Conservation (phyloP, 768 basidiomycete species). For the Auricularia heimuer region DNA sequence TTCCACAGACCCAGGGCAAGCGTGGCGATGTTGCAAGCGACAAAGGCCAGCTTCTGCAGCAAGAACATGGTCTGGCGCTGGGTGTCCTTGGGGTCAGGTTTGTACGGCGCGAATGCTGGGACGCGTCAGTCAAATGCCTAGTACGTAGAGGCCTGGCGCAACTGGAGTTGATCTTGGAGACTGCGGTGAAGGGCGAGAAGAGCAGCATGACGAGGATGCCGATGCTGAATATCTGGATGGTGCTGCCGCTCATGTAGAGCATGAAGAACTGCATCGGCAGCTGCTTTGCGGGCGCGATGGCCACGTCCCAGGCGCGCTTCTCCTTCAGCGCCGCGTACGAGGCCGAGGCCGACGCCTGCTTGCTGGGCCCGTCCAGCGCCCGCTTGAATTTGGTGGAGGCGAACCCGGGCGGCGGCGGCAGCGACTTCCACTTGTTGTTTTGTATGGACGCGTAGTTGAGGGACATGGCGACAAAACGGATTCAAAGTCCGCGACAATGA, state of each 20-base stretch:
- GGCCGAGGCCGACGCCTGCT: slow-evolving; percentile 28
- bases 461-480: slow-evolving; percentile 2
- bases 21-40: slow-evolving; percentile 67
- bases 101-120: slow-evolving; percentile 59
- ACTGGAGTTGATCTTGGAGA: slow-evolving; percentile 67
- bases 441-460: slow-evolving; percentile 35
- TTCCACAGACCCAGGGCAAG: slow-evolving; percentile 86
- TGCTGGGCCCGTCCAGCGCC: background rate
- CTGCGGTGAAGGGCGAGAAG: slow-evolving; percentile 74
- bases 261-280: slow-evolving; percentile 97
- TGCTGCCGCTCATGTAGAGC: slow-evolving; percentile 96
- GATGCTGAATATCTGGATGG: slow-evolving; percentile 94
- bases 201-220: slow-evolving; percentile 93
- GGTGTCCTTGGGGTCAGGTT: slow-evolving; percentile 37
- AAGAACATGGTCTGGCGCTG: slow-evolving; percentile 41
- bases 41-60: slow-evolving; percentile 60
- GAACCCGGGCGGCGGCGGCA: slow-evolving; percentile 64
- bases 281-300: slow-evolving; percentile 75
- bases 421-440: slow-evolving; percentile 42
- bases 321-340: slow-evolving; percentile 63
- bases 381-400: slow-evolving; percentile 13
- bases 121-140: background rate
- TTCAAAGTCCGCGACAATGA: background rate
- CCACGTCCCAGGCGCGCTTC: slow-evolving; percentile 79
- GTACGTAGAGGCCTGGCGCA: slow-evolving; percentile 26